Evolutionary conservation across 768 basidiomycete genomes (phyloP).

Genomic region (Leccinum imitatum): DNA sequence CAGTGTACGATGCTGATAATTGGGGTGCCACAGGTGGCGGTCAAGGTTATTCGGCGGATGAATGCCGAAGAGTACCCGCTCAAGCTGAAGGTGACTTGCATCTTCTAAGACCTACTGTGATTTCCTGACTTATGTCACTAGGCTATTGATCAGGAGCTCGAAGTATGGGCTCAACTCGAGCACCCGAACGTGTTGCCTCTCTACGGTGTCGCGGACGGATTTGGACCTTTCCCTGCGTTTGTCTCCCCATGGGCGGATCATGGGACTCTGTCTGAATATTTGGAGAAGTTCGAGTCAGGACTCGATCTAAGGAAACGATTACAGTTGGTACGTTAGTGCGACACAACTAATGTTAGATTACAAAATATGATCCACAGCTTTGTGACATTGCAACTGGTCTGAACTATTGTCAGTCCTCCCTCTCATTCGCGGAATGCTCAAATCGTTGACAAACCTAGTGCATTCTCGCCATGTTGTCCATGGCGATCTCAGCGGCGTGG

Average conservation of each 20-base stretch:
- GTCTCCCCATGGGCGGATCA: constrained; percentile 35
- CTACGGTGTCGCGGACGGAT: constrained; percentile 26
- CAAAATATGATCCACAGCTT: constrained; percentile 18
- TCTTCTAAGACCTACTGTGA: neutral
- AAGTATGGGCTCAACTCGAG: constrained; percentile 29
- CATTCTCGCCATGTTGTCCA: constrained; percentile 32
- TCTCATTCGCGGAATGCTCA: neutral
- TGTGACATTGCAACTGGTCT: constrained; percentile 25
- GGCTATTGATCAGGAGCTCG: constrained; percentile 30
- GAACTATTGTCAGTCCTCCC: constrained; percentile 16
- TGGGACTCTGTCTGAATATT: constrained; percentile 31
- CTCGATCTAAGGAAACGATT: constrained; percentile 19
- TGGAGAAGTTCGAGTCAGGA: constrained; percentile 16
- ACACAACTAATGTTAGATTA: neutral
- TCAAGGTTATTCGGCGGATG: constrained; percentile 24
- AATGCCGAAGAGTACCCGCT: constrained; percentile 2
- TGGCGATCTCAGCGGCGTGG: constrained; percentile 41
- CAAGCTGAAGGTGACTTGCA: constrained; percentile 18
- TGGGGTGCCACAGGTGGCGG: constrained; percentile 22
- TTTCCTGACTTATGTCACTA: constrained; percentile 13
- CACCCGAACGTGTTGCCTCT: constrained; percentile 35
- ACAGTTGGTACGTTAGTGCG: constrained; percentile 13
- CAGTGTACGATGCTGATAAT: neutral
- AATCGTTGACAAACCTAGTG: constrained; percentile 14
- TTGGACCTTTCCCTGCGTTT: constrained; percentile 31